Evolutionary conservation across 1,284 basidiomycete genomes (phyloP).

Genomic region (Austroboletus novae-zelandiae): DNA sequence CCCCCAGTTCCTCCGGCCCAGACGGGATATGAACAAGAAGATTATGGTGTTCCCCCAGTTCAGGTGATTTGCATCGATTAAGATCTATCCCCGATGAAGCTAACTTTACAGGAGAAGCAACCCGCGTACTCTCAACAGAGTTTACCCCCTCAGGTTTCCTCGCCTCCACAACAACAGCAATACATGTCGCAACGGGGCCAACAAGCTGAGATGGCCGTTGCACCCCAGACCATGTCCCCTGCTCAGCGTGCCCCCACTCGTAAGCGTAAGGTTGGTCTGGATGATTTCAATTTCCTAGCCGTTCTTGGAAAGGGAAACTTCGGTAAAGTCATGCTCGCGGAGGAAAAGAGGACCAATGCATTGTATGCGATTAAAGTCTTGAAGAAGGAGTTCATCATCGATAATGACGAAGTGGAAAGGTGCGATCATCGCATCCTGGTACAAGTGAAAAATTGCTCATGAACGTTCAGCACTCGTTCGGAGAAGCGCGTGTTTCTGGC

Average conservation of each 20-base stretch:
- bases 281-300: constrained; percentile 99
- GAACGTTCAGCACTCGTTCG: constrained; percentile 80
- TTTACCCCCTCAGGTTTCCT: constrained; percentile 17
- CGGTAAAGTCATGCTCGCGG: constrained; percentile 99
- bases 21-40: constrained; percentile 31
- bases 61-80: constrained; percentile 21
- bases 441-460: constrained; percentile 8
- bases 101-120: constrained; percentile 19
- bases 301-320: constrained; percentile 99
- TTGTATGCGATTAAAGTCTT: constrained; percentile 99
- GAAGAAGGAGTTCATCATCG: constrained; percentile 99
- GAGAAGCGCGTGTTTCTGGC: constrained; percentile 98
- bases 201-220: constrained; percentile 22
- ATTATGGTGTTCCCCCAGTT: constrained; percentile 20
- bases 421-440: constrained; percentile 30
- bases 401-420: constrained; percentile 99
- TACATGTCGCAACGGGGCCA: constrained; percentile 26
- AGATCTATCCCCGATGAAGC: background rate
- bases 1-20: constrained; percentile 23
- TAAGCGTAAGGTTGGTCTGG: constrained; percentile 89
- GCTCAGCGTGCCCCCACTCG: constrained; percentile 42
- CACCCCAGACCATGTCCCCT: constrained; percentile 27
- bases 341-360: constrained; percentile 90
- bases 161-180: constrained; percentile 21
- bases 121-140: constrained; percentile 24